A percentile compares a stretch with the other conserved stretches of the same genome.
Conservation (phyloP, 345 rosid genomes). For the Salix caprea region DNA sequence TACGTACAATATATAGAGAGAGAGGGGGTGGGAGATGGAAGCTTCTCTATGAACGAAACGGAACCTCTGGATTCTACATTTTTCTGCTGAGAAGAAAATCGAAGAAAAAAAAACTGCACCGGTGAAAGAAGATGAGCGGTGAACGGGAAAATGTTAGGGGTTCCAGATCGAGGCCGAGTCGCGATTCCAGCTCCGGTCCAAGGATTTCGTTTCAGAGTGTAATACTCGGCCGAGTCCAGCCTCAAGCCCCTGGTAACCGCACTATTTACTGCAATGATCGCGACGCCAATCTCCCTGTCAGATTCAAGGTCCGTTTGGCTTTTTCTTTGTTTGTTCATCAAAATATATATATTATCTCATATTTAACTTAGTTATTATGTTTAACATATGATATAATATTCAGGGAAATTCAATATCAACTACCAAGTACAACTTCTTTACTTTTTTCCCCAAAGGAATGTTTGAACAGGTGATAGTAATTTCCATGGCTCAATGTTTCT, state of each 20-base stretch:
- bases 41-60: not conserved
- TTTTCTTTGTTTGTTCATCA: not conserved
- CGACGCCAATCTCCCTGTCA: slow-evolving; percentile 73
- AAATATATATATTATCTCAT: not conserved
- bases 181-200: slow-evolving; percentile 37
- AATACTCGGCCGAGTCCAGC: slow-evolving; percentile 86
- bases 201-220: slow-evolving; percentile 57
- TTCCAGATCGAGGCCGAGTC: slow-evolving; percentile 41
- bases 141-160: slow-evolving; percentile 62
- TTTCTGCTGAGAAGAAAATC: not conserved
- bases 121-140: slow-evolving; percentile 42
- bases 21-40: not conserved
- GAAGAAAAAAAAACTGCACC: not conserved
- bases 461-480: slow-evolving; percentile 83
- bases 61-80: not conserved
- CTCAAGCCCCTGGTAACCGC: slow-evolving; percentile 93
- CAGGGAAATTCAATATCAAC: slow-evolving; percentile 95
- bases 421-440: slow-evolving; percentile 90
- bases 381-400: slow-evolving; percentile 6
- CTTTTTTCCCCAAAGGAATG: slow-evolving; percentile 93
- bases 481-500: not conserved
- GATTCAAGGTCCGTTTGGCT: slow-evolving; percentile 58
- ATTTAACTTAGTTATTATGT: not conserved
- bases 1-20: not conserved
- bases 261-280: slow-evolving; percentile 93